Percentiles rank a stretch among this genome's conserved stretches.
Conservation (phyloP, 2,329 filamentous ascomycete genomes). For the Spiromastix sp. region DNA sequence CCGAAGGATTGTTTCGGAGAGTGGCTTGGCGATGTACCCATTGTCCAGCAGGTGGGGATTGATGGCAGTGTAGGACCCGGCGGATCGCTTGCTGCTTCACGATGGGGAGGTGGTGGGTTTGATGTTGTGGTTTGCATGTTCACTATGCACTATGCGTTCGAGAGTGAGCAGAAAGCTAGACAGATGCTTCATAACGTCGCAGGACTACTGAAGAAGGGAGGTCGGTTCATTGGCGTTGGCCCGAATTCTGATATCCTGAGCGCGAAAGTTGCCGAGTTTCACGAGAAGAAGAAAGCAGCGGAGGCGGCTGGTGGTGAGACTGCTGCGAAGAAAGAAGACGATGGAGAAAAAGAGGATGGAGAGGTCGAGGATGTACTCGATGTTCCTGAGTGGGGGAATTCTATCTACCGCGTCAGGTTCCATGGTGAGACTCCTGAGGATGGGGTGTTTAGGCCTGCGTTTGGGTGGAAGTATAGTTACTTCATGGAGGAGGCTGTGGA, state of each 20-base stretch:
- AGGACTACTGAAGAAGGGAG: slow-evolving; percentile 82
- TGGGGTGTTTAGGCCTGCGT: slow-evolving; percentile 86
- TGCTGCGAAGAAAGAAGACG: slow-evolving; percentile 25
- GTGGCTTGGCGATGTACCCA: slow-evolving; percentile 67
- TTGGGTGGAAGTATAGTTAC: slow-evolving; percentile 97
- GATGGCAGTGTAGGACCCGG: slow-evolving; percentile 55
- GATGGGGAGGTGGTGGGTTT: slow-evolving; percentile 67
- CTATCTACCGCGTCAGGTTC: slow-evolving; percentile 84
- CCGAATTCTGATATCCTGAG: slow-evolving; percentile 93
- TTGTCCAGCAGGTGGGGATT: slow-evolving; percentile 80
- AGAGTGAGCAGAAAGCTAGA: slow-evolving; percentile 78
- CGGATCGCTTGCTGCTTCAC: slow-evolving; percentile 46
- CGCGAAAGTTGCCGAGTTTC: slow-evolving; percentile 64
- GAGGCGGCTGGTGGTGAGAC: slow-evolving; percentile 28
- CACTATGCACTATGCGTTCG: slow-evolving; percentile 97
- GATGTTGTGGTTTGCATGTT: slow-evolving; percentile 99
- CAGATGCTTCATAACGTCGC: slow-evolving; percentile 92
- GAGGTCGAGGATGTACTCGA: slow-evolving; percentile 53
- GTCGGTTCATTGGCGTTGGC: slow-evolving; percentile 87
- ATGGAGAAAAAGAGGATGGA: slow-evolving; percentile 29
- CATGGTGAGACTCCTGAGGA: slow-evolving; percentile 71
- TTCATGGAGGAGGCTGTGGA: slow-evolving; percentile 94
- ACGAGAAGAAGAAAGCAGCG: slow-evolving; percentile 45
- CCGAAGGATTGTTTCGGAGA: slow-evolving; percentile 90
- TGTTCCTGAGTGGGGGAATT: slow-evolving; percentile 76